Evolutionary conservation across 2,329 filamentous ascomycete genomes (phyloP), one percentile per base, ranked within the genome.

Genomic region (Phoma sp.): DNA sequence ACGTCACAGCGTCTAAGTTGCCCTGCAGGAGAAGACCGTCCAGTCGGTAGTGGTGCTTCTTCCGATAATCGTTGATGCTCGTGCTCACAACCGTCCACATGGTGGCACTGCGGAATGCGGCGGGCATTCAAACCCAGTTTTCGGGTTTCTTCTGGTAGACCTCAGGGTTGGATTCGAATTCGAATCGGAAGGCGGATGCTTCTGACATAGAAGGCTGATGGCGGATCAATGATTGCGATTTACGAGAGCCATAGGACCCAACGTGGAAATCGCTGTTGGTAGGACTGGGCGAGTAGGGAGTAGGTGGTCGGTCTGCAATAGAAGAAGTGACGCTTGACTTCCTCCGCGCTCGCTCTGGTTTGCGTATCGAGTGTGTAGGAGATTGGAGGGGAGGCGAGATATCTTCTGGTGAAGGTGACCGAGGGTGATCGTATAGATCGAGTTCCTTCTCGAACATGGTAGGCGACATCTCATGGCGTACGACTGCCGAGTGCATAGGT

Each of bases 191-290:
- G 15, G 72, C 71, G 7, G 73, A 75, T 15, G 72, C 63, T 58
- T 76, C 72, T 1, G 71, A 74, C 62, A 75, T 68, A 17, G 71
- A 74, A 45, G 74, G 74, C 45, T 76, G 71, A 49, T 76, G 74
- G 38, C 52, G 52, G 19, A 55, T 55, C 37, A 70, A 66, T 44
- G 67, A 63, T 21, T 65, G 65, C 3, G 72, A 73, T 39, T 64
- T 71, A 55, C 64, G 67, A 38, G 71, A 71, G 10, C 41, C 61
- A 62, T 41, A 57, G 15, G 19, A 71, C 68, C 12, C 57, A 62
- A 51, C 67, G 49, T 22, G 62, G 63, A 57, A 72, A 13, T 74
- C 71, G 45, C 60, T 58, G 19, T 60, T 62, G 50, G 65, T 63
- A 4, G 71, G 71, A 19, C 64, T 62, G n/a, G 74, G 74, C 13